These are phyloP conservation scores for Amanita phalloides DNA, from an alignment of 768 basidiomycete genomes.

Conservation along the genomic window DNA sequence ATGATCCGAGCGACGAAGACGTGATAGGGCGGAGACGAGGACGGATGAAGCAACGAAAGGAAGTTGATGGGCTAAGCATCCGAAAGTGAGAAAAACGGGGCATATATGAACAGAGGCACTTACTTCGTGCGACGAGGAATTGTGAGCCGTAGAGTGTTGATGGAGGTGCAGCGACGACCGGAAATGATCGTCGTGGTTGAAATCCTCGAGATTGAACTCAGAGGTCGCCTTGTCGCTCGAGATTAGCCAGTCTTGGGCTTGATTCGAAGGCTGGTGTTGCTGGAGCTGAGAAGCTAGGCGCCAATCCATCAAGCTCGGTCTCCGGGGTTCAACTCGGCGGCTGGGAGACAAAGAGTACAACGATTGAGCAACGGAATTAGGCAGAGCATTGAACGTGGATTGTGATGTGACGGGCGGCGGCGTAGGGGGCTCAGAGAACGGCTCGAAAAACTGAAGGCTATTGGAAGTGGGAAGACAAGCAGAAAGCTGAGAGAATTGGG, in stretches of 20 bases:
- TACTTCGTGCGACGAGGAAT: conserved; percentile 40
- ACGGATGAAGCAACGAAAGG: conserved; percentile 74
- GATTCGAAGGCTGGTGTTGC: conserved; percentile 11
- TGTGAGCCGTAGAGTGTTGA: conserved; percentile 16
- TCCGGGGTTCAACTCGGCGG: conserved; percentile 18
- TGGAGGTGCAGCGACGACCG: conserved; percentile 21
- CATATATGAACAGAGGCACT: conserved; percentile 14
- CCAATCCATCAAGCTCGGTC: conserved; percentile 25
- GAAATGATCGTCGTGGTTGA: conserved; percentile 16
- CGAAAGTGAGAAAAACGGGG: conserved; percentile 12
- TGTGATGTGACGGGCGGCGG: conserved; percentile 19
- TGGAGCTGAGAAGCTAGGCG: conserved; percentile 23
- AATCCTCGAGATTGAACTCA: conserved; percentile 17
- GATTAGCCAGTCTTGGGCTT: conserved; percentile 33
- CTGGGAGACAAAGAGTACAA: conserved; percentile 15
- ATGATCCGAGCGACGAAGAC: conserved; percentile 79
- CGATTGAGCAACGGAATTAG: conserved; percentile 9
- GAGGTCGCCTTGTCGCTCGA: conserved; percentile 21
- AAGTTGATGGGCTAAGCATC: conserved; percentile 73
- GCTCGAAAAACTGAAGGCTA: conserved; percentile 38
- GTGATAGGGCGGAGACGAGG: conserved; percentile 75
- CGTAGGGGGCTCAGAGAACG: conserved; percentile 34
- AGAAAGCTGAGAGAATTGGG: conserved; percentile 8
- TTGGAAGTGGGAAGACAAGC: conserved; percentile 11
- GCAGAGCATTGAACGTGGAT: conserved; percentile 3